Evolutionary conservation across 164 flowering plant species (phyloP), one percentile per base, ranked within the genome.

Genomic region (Nelumbo lutea): DNA sequence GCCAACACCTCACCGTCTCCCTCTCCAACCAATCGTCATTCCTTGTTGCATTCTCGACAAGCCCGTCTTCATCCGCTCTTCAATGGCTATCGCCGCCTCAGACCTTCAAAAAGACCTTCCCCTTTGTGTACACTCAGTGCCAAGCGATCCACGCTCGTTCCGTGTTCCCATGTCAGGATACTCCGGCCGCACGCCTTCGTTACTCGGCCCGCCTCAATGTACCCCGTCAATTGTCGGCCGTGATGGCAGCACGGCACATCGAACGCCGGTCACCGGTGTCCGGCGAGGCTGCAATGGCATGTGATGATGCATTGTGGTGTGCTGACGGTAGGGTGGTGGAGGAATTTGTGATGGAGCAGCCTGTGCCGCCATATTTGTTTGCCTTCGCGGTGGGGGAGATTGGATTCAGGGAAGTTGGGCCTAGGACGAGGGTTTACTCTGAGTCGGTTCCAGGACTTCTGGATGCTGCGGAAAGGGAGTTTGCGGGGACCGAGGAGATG

Each of bases 141-240:
- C 97, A 92, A 76, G 55, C 97, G 41, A 89, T 95, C 51, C 97
- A 95, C 75, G 96, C 97, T 2, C 82, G 97, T 38, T 86, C 96
- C 14, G 77, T 95, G 40, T 95, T 95, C 75, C 97, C 97, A 5
- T 95, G 97, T 75, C 97, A 95, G 75, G 97, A 95, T 79, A 95
- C 98, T 1, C 98, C 98, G 1, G 92, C 93, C 0, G 96, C 91
- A 1, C 75, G 97, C 6, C 59, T 95, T 39, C 52, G 80, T 8
- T 95, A 82, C 78, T 43, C 80, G 4, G 97, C 96, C 1, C 68
- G 75, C 58, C 45, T 95, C 39, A 95, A 95, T 75, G 57, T 95
- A 5, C 98, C 97, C 0, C 70, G 69, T n/a, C 62, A 82, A 60
- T 69, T 95, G 15, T 79, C 90, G 0, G 97, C 91, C 0, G 98